Percentiles rank a stretch among this genome's conserved stretches.
Evolutionary conservation across 805 yeast species (phyloP).

Genomic region (Ogataea wickerhamii): DNA sequence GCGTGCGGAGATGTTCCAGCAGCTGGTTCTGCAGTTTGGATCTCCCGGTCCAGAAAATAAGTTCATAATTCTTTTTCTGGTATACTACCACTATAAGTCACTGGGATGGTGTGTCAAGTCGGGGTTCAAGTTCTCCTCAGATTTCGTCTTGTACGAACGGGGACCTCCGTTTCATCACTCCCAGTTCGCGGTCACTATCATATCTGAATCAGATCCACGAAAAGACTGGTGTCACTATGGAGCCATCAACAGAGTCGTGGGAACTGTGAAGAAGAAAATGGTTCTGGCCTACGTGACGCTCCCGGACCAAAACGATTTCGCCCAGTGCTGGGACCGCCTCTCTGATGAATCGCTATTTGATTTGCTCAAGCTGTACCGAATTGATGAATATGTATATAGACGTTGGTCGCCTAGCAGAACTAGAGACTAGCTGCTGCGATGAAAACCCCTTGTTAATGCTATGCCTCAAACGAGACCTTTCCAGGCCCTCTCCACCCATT

Average conservation of each 20-base stretch:
- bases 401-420: constrained; percentile 87
- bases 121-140: constrained; percentile 92
- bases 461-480: constrained; percentile 44
- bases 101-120: constrained; percentile 93
- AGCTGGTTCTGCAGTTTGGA: constrained; percentile 13
- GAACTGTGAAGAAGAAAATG: constrained; percentile 80
- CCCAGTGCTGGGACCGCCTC: constrained; percentile 11
- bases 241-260: constrained; percentile 72
- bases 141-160: constrained; percentile 72
- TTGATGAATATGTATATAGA: constrained; percentile 65
- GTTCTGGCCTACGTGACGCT: constrained; percentile 63
- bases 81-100: constrained; percentile 82
- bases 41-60: constrained; percentile 27
- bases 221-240: constrained; percentile 57
- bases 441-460: not conserved
- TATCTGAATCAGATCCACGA: constrained; percentile 8
- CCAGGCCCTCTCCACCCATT: constrained; percentile 76
- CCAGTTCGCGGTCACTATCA: constrained; percentile 58
- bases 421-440: constrained; percentile 51
- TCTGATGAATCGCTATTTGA: constrained; percentile 22
- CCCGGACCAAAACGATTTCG: constrained; percentile 39
- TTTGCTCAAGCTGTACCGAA: constrained; percentile 41
- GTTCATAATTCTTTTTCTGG: constrained; percentile 59
- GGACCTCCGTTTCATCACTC: constrained; percentile 98
- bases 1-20: constrained; percentile 12